Percentiles rank a stretch among this genome's conserved stretches.
Evolutionary conservation across 2,329 filamentous ascomycete genomes (phyloP).

Genomic region (Teratosphaeria gauchensis): DNA sequence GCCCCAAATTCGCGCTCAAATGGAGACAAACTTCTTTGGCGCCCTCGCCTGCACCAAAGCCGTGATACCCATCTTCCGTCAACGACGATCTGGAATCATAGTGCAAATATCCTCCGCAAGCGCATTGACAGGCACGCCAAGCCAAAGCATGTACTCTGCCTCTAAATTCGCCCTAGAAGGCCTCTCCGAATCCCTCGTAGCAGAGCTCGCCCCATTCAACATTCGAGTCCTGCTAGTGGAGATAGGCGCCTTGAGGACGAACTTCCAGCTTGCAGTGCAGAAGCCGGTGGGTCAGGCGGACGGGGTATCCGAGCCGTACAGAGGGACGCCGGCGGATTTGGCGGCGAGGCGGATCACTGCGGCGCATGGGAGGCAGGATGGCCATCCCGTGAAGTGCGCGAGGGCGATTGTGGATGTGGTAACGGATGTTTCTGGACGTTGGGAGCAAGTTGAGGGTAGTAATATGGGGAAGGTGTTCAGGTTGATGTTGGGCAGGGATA

Average conservation of each 20-base stretch:
- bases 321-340: conserved; percentile 1
- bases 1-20: conserved; percentile 11
- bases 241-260: conserved; percentile 35
- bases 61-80: conserved; percentile 10
- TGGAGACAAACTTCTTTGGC: conserved; percentile 16
- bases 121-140: conserved; percentile 11
- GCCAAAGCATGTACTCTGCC: conserved; percentile 12
- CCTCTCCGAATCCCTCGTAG: conserved; percentile 28
- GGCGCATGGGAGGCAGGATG: conserved; percentile 19
- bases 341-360: conserved; percentile 5
- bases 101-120: conserved; percentile 15
- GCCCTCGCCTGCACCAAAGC: conserved; percentile 12
- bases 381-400: conserved; percentile 29
- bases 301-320: conserved; percentile 8
- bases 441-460: conserved; percentile 25
- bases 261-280: conserved; percentile 22
- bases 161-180: conserved; percentile 35
- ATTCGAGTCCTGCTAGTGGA: conserved; percentile 34
- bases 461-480: conserved; percentile 18
- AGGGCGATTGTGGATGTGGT: conserved; percentile 31
- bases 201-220: conserved; percentile 28
- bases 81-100: conserved; percentile 7
- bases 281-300: conserved; percentile 2
- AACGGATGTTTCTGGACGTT: conserved; percentile 3
- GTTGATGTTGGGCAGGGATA: conserved; percentile 31